Base-by-base conservation (phyloP, 768 basidiomycete species). In the Amanita jacksonii region DNA sequence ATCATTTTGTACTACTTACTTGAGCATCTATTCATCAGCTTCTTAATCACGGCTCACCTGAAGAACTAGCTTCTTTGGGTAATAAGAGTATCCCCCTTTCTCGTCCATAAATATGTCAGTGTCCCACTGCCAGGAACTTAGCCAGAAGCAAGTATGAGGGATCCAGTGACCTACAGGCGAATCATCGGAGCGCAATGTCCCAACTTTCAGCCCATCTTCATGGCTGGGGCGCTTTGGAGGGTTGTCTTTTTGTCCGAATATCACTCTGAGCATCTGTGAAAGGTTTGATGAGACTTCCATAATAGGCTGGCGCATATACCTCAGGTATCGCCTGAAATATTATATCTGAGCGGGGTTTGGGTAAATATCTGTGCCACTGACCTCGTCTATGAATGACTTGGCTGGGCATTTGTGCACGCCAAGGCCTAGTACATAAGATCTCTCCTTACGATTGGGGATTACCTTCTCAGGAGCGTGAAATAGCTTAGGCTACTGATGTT, bases 351-450 rank as follows among this genome's bases (percentile, higher is more conserved):
- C 4, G 23, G 5, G n/a, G 9, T 32, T 16, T 20, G 3, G n/a
- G n/a, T n/a, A 43, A 38, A 15, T 28, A 9, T 20, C 10, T 12
- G 37, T 15, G 34, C 27, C 22, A 42, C 50, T 22, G 8, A 55
- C 56, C 45, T 56, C 37, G 22, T 57, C 56, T 32, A 54, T 50
- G 38, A 59, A 55, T 20, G 43, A 25, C 12, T 23, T 24, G 6
- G 33, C 54, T 5, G 56, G 54, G 34, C 58, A 59, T 47, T 52
- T 54, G 41, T 59, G 56, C 9, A 59, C 33, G 12, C 56, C 56
- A 30, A 56, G 42, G 1, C 58, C 58, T 23, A 52, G 50, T 13
- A 59, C n/a, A n/a, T n/a, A 37, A 3, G 48, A 54, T 23, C 27
- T 43, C 8, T 27, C 12, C 7, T 48, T 41, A 8, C 54, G 54